phyloP scores from a whole-genome alignment of 2,329 filamentous ascomycete genomes.

The Botrytis fabae region DNA sequence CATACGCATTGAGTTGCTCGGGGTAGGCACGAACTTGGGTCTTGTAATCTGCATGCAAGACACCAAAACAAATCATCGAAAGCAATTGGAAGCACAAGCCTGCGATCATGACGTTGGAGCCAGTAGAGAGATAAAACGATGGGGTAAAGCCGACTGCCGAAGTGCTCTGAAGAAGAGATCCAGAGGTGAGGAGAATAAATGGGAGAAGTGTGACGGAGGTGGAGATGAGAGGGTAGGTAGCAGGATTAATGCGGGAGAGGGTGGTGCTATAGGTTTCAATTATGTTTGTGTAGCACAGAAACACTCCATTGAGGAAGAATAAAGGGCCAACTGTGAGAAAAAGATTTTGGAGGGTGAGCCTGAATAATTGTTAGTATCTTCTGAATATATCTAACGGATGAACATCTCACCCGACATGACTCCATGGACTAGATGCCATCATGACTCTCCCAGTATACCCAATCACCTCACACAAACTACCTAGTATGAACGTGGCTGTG shows the following conservation, averaged over 20 bases:
- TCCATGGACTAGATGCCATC: constrained; percentile 15
- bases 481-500: constrained; percentile 4
- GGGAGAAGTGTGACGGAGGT: not conserved
- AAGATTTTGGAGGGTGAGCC: not conserved
- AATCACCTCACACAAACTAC: constrained; percentile 3
- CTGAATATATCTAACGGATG: not conserved
- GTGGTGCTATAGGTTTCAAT: constrained; percentile 6
- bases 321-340: constrained; percentile 3
- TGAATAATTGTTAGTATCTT: not conserved
- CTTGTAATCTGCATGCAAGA: not conserved
- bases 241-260: not conserved
- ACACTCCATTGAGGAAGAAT: not conserved
- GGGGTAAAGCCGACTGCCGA: not conserved
- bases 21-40: constrained; percentile 6
- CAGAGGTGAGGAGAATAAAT: not conserved
- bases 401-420: constrained; percentile 9
- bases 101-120: not conserved
- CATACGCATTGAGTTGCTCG: constrained; percentile 6
- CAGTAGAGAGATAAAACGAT: not conserved
- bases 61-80: constrained; percentile 1
- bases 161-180: not conserved
- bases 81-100: not conserved
- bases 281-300: constrained; percentile 15
- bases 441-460: constrained; percentile 15
- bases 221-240: not conserved